Evolutionary conservation across 805 yeast species (phyloP), one percentile per base, ranked within the genome.

Genomic region (Scheffersomyces lignosus): DNA sequence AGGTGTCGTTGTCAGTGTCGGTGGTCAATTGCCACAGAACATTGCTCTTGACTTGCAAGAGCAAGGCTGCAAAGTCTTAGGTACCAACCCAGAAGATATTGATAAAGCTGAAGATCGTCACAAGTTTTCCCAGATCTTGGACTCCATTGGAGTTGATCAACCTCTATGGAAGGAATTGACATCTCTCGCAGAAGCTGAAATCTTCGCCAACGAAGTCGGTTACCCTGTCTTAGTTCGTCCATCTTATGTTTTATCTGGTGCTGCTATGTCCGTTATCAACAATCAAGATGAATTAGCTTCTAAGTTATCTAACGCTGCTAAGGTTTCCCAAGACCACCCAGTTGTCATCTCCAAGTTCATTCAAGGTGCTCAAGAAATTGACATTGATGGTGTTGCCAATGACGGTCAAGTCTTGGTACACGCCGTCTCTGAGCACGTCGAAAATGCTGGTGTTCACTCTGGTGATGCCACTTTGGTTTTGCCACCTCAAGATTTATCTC

Each of bases 51-150:
- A 76, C 41, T 74, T 91, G 52, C 95, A 87, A 69, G 62, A 78
- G 34, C 75, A 83, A 47, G 93, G 93, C 45, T 95, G 96, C 51
- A 81, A 83, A 40, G 87, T 91, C 31, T 73, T 93, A 45, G 99
- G 99, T 61, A 91, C 99, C 33, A 75, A 85, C 60, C 99, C 99
- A 36, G 83, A 80, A 61, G 95, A 88, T 61, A 91, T 91, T 54
- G 99, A 91, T 67, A 85, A 81, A 64, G 99, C 99, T 44, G 99
- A 91, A 73, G 96, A 93, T 68, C 88, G 99, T 73, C 96, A 91
- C 73, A 93, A 91, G 72, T 91, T 91, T 71, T 90, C 97, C 15
- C 83, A 88, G 36, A 91, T 91, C 55, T 76, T 93, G 58, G 98
- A 91, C 65, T 81, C 93, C 31, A 88, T 93, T 58, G 83, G 83